A percentile compares a stretch with the other conserved stretches of the same genome.
phyloP scores from a whole-genome alignment of 1,284 basidiomycete species.

The Phellopilus nigrolimitatus region DNA sequence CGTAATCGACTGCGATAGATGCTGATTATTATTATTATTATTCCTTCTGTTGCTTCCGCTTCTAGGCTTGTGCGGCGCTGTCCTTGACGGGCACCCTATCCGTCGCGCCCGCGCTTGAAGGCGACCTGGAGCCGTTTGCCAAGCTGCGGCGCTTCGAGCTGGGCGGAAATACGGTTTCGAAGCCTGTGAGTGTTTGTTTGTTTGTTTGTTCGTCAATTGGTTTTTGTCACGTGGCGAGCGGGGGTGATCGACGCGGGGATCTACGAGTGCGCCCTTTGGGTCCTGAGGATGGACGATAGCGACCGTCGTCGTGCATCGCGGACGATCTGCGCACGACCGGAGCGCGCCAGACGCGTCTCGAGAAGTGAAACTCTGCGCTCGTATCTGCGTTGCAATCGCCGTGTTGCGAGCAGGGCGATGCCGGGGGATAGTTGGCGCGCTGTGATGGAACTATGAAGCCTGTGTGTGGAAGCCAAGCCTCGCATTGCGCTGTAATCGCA shows the following conservation, averaged over 20 bases:
- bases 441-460: too few species aligned
- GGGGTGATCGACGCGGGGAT: too few species aligned
- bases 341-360: too few species aligned
- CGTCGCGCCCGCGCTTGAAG: slow-evolving; percentile 24
- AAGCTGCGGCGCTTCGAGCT: slow-evolving; percentile 24
- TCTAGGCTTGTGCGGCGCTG: slow-evolving; percentile 21
- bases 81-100: slow-evolving; percentile 18
- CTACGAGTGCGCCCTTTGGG: too few species aligned
- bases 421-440: too few species aligned
- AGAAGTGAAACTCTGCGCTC: too few species aligned
- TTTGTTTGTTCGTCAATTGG: background rate
- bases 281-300: too few species aligned
- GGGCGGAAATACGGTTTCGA: background rate
- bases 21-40: background rate
- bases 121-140: slow-evolving; percentile 24
- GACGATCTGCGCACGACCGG: too few species aligned
- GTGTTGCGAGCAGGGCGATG: too few species aligned
- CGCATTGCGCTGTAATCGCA: background rate
- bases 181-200: slow-evolving; percentile 5
- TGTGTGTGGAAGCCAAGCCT: background rate
- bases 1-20: background rate
- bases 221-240: too few species aligned
- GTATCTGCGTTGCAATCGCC: too few species aligned
- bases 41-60: background rate
- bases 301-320: too few species aligned